Evolutionary conservation across 177 flowering plant genomes (phyloP), one percentile per base, ranked within the genome.

Genomic region (Vitis hybrid): DNA sequence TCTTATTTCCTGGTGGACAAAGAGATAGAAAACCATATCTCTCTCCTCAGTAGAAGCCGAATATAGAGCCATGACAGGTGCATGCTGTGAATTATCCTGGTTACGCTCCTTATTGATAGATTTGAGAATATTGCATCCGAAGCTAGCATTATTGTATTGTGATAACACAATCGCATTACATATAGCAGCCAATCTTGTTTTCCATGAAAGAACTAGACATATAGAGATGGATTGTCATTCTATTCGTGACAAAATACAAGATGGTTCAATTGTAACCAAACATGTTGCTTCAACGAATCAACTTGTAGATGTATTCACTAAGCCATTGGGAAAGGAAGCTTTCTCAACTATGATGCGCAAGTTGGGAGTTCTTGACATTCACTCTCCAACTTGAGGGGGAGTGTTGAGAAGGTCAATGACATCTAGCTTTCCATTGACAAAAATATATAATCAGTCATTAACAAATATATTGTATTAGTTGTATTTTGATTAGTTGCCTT

Each of bases 11-110:
- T 65, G 8, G 35, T 0, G 14, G 11, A 18, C 12, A 6, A 60
- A 60, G 41, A 60, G 14, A 30, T 0, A 60, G 41, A 20, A 7
- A 10, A 14, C 21, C 9, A 7, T 60, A 18, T 20, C 63, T 8
- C 8, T 14, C 9, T 64, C 67, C 3, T 64, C 67, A 2, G 1
- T 20, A 4, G 55, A 64, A 35, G 53, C 67, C n/a, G 55, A 64
- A 14, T 64, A 64, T 64, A 10, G 67, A 3, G 53, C 35, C 12
- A 64, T 64, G 60, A 48, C 69, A 13, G 21, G 63, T 62, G 27
- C 72, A 46, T 54, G 49, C 21, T 62, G 48, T 68, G 68, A 74
- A 12, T 59, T 73, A 24, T 53, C 52, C 15, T 73, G 76, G 62
- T 4, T 67, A 21, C 63, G 41, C 1, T 55, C 62, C 27, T 68